These are phyloP conservation scores for Rubroshorea leprosula DNA, from an alignment of 345 rosid genomes.

Conservation along the genomic window DNA sequence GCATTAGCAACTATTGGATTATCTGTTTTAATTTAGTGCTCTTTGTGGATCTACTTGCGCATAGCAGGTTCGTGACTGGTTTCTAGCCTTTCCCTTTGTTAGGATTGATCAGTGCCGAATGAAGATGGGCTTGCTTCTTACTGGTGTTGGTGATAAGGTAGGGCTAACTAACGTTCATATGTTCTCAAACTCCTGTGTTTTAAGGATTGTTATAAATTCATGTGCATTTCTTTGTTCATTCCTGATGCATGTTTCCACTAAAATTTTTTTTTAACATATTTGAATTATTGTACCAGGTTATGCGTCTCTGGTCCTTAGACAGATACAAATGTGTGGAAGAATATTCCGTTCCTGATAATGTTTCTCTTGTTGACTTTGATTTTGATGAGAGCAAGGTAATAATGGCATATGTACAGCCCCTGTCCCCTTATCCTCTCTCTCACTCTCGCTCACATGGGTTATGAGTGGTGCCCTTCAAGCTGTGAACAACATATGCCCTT, in stretches of 20 bases:
- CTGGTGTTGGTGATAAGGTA: constrained; percentile 97
- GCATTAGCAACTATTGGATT: too few relatives aligned
- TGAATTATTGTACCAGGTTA: constrained; percentile 41
- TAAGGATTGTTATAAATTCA: not conserved
- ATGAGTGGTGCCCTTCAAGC: too few relatives aligned
- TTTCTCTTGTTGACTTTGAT: constrained; percentile 69
- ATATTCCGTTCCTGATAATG: constrained; percentile 52
- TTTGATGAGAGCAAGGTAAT: constrained; percentile 99
- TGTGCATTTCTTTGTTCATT: not conserved
- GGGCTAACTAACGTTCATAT: constrained; percentile 1
- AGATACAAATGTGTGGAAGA: constrained; percentile 64
- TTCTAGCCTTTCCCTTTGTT: constrained; percentile 24
- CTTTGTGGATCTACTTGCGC: not conserved
- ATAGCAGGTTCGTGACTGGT: not conserved
- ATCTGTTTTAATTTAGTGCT: not conserved
- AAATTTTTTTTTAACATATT: too few relatives aligned
- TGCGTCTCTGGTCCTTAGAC: constrained; percentile 85
- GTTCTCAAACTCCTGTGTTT: not conserved
- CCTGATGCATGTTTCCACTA: not conserved
- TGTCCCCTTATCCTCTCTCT: too few relatives aligned
- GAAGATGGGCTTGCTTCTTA: constrained; percentile 74
- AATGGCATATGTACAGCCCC: too few relatives aligned
- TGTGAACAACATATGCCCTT: too few relatives aligned
- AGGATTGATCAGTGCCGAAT: constrained; percentile 80
- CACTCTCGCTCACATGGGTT: too few relatives aligned